Evolutionary conservation across 345 rosid species (phyloP).

Genomic region (Euphorbia peplus): DNA sequence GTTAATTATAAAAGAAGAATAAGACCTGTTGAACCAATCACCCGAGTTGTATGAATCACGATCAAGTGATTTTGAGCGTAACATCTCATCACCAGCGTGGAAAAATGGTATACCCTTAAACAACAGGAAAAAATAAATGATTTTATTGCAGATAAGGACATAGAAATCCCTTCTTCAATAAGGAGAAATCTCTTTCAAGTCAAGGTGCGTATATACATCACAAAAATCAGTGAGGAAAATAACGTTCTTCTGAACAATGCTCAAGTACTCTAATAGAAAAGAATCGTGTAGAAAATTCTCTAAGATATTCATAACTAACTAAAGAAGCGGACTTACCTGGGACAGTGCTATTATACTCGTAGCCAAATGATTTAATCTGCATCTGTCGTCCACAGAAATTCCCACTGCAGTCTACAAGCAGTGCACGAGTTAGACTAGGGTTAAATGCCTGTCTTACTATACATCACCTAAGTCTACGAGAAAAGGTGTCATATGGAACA

Average conservation of each 20-base stretch:
- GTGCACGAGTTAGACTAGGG: conserved; percentile 20
- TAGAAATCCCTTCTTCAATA: neutral
- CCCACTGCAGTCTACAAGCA: conserved; percentile 64
- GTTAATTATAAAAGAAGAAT: conserved; percentile 11
- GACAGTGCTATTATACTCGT: conserved; percentile 72
- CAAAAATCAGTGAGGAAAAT: neutral
- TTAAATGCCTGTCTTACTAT: conserved; percentile 2
- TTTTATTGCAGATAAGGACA: neutral
- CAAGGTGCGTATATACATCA: neutral
- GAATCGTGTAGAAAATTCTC: neutral
- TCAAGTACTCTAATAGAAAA: neutral
- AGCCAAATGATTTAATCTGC: conserved; percentile 86
- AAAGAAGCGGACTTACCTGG: conserved; percentile 47
- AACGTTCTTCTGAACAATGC: neutral
- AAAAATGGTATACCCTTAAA: conserved; percentile 88
- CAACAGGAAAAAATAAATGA: conserved; percentile 5
- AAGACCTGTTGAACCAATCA: conserved; percentile 94
- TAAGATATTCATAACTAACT: neutral
- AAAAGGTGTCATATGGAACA: neutral
- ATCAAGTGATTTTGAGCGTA: conserved; percentile 94
- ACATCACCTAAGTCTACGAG: neutral
- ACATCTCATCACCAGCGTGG: conserved; percentile 89
- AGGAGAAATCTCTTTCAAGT: neutral
- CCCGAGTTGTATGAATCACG: conserved; percentile 98
- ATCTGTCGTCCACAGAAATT: conserved; percentile 74